A percentile compares a stretch with the other conserved stretches of the same genome.
phyloP scores from a whole-genome alignment of 1,284 basidiomycete species.

The Coniferiporia weirii region DNA sequence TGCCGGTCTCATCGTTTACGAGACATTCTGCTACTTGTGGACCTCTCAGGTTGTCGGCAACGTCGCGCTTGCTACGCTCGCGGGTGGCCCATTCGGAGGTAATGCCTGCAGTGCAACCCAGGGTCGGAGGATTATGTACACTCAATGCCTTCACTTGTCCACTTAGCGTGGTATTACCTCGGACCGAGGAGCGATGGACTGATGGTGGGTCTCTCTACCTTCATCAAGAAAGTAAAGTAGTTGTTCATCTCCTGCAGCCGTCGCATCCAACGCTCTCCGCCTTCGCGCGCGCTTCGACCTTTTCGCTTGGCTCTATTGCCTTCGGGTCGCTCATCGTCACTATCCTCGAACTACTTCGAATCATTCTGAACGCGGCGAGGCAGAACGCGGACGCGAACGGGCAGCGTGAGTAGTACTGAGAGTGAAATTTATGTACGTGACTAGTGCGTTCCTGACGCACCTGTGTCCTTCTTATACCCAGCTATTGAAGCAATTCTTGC shows the following conservation, averaged over 20 bases:
- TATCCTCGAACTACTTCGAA: slow-evolving; percentile 69
- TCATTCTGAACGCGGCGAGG: slow-evolving; percentile 60
- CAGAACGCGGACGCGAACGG: slow-evolving; percentile 67
- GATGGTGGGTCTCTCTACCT: slow-evolving; percentile 42
- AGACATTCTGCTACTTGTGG: slow-evolving; percentile 82
- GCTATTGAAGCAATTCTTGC: slow-evolving; percentile 72
- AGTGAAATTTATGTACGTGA: slow-evolving; percentile 13
- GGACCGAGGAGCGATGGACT: slow-evolving; percentile 55
- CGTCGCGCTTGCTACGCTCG: slow-evolving; percentile 73
- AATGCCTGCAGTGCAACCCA: neutral
- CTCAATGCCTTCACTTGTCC: neutral
- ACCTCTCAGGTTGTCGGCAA: slow-evolving; percentile 77
- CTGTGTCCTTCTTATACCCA: slow-evolving; percentile 19
- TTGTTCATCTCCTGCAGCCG: slow-evolving; percentile 7
- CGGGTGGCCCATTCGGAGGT: slow-evolving; percentile 64
- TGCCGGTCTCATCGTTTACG: slow-evolving; percentile 71
- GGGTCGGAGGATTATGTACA: neutral
- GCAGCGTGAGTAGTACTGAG: slow-evolving; percentile 48
- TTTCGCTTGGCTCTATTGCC: slow-evolving; percentile 85
- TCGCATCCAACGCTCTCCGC: slow-evolving; percentile 61
- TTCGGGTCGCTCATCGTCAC: slow-evolving; percentile 90
- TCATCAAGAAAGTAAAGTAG: neutral
- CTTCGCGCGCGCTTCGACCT: slow-evolving; percentile 77
- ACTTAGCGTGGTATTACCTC: slow-evolving; percentile 66
- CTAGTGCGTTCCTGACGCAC: neutral